A percentile compares a stretch with the other conserved stretches of the same genome.
phyloP scores from a whole-genome alignment of 208 protist species.

The Crithidia sp. region DNA sequence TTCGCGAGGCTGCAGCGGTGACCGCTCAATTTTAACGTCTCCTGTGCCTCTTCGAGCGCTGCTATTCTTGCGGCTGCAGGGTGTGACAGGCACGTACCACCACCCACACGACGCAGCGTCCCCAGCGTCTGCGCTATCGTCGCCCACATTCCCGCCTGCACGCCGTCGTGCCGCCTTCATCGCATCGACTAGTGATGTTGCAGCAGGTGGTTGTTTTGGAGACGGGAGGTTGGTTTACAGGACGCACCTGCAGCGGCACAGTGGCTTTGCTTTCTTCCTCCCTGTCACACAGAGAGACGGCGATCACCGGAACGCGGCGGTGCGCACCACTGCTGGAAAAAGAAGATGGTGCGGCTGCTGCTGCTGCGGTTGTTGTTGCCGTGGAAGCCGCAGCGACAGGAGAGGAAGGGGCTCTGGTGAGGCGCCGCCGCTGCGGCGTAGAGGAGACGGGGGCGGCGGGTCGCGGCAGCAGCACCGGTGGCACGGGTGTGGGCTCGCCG shows the following conservation, averaged over 20 bases:
- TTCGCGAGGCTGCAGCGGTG: background rate
- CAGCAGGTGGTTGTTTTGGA: too few species aligned
- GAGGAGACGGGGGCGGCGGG: too few species aligned
- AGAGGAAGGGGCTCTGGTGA: too few species aligned
- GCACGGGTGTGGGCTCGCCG: background rate
- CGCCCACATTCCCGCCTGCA: too few species aligned
- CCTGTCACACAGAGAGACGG: slow-evolving; percentile 11
- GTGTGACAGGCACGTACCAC: slow-evolving; percentile 16
- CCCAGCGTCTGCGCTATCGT: too few species aligned
- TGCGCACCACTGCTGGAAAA: too few species aligned
- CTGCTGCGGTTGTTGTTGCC: too few species aligned
- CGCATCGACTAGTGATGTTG: too few species aligned
- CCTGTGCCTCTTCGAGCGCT: background rate
- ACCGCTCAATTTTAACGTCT: background rate
- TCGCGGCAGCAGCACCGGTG: background rate
- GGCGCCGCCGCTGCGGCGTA: too few species aligned
- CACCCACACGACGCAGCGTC: background rate
- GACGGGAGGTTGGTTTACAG: background rate
- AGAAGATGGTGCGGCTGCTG: background rate
- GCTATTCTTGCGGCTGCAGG: too few species aligned
- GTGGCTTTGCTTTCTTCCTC: background rate
- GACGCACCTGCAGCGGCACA: slow-evolving; percentile 1
- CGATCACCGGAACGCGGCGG: slow-evolving; percentile 8
- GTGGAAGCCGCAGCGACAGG: too few species aligned
- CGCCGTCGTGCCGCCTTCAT: too few species aligned